phyloP scores from a whole-genome alignment of 495 filamentous ascomycete species.

The Aspergillus coremiiformis region DNA sequence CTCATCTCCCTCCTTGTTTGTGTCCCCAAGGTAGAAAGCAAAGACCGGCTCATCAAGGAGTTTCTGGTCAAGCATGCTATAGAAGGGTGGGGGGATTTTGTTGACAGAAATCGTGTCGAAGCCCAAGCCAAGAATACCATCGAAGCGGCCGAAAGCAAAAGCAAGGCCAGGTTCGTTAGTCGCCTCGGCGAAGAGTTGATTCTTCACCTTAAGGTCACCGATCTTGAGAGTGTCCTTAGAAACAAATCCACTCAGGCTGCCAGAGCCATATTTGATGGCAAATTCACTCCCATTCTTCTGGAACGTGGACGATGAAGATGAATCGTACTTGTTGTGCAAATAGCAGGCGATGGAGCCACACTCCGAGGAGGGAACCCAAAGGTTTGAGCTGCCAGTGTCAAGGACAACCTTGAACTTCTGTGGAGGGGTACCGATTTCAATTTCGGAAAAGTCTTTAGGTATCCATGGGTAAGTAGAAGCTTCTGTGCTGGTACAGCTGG shows the following conservation, averaged over 20 bases:
- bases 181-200: slow-evolving; percentile 93
- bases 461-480: neutral
- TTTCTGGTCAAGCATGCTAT: slow-evolving; percentile 85
- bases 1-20: slow-evolving; percentile 62
- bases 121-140: slow-evolving; percentile 94
- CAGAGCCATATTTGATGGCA: slow-evolving; percentile 93
- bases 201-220: slow-evolving; percentile 78
- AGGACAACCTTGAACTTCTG: slow-evolving; percentile 98
- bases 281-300: slow-evolving; percentile 88
- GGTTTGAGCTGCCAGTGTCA: slow-evolving; percentile 97
- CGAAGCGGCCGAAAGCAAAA: slow-evolving; percentile 96
- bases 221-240: slow-evolving; percentile 81
- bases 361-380: slow-evolving; percentile 89
- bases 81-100: slow-evolving; percentile 88
- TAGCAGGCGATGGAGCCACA: slow-evolving; percentile 98
- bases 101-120: slow-evolving; percentile 96
- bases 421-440: slow-evolving; percentile 82
- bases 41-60: slow-evolving; percentile 89
- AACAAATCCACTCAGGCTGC: slow-evolving; percentile 87
- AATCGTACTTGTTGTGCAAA: slow-evolving; percentile 94
- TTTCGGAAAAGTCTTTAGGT: slow-evolving; percentile 85
- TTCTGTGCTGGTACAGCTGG: neutral
- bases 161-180: slow-evolving; percentile 90
- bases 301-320: slow-evolving; percentile 81
- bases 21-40: slow-evolving; percentile 86